These are phyloP conservation scores for Neofusicoccum cordaticola DNA, from an alignment of 2,329 filamentous ascomycete species.

Conservation along the genomic window DNA sequence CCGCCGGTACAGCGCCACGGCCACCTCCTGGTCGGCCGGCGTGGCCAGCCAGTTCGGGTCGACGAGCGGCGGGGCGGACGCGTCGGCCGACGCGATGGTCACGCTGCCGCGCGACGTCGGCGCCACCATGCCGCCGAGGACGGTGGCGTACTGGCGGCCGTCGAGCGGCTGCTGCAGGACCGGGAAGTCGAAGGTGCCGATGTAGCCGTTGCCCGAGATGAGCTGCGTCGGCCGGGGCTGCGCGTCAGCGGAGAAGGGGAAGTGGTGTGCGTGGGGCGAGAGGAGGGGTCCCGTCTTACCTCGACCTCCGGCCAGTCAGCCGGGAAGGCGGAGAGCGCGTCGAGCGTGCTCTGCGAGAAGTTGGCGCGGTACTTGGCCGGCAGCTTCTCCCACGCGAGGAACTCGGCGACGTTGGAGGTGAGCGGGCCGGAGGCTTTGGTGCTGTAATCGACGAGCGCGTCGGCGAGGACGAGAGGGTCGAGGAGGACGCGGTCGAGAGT, in stretches of 20 bases:
- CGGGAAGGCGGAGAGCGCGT: background rate
- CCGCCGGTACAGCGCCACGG: conserved; percentile 32
- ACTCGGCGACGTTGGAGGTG: conserved; percentile 23
- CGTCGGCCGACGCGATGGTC: conserved; percentile 28
- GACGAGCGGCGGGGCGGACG: conserved; percentile 29
- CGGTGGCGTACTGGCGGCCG: conserved; percentile 32
- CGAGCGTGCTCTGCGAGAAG: conserved; percentile 17
- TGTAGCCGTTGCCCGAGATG: conserved; percentile 23
- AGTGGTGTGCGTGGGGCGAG: too few relatives aligned
- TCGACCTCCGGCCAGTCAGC: conserved; percentile 26
- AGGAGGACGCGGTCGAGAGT: conserved; percentile 23
- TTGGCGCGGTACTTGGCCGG: background rate
- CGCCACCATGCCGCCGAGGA: conserved; percentile 30
- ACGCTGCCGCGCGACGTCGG: conserved; percentile 37
- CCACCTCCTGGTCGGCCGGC: conserved; percentile 30
- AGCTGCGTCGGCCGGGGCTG: conserved; percentile 18
- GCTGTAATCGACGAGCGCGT: conserved; percentile 22
- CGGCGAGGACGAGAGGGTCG: conserved; percentile 18
- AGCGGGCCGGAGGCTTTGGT: conserved; percentile 21
- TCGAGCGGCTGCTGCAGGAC: conserved; percentile 25
- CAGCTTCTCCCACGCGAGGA: conserved; percentile 21
- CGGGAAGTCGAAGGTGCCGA: conserved; percentile 22
- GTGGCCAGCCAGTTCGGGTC: conserved; percentile 36
- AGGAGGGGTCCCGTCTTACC: background rate
- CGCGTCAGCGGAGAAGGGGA: too few relatives aligned